phyloP scores from a whole-genome alignment of 2,329 filamentous ascomycete genomes.

The Aphanocladium album region DNA sequence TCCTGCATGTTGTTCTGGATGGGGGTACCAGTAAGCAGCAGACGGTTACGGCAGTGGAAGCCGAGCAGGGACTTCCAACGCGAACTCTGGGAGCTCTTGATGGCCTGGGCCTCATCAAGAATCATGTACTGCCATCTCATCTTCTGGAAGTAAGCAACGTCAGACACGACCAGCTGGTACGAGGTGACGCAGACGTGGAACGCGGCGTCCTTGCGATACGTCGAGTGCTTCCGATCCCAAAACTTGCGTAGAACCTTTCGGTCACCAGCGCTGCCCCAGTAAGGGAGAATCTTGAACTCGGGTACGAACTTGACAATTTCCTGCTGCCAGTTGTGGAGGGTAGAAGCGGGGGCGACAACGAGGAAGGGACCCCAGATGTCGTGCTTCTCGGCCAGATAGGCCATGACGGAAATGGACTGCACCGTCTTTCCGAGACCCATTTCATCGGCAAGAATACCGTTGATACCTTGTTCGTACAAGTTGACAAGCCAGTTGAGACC shows the following conservation, averaged over 20 bases:
- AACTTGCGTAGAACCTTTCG: constrained; percentile 96
- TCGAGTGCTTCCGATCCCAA: constrained; percentile 97
- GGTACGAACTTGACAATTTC: constrained; percentile 95
- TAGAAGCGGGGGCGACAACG: constrained; percentile 93
- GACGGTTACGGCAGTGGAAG: constrained; percentile 91
- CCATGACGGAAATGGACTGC: constrained; percentile 98
- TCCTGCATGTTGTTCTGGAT: constrained; percentile 99
- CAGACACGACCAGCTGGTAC: constrained; percentile 93
- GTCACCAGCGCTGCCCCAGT: constrained; percentile 93
- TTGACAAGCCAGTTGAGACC: constrained; percentile 99
- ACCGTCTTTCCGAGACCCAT: constrained; percentile 99
- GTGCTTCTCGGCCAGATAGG: constrained; percentile 93
- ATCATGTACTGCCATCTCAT: constrained; percentile 99
- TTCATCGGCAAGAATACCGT: constrained; percentile 96
- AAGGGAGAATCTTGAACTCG: constrained; percentile 88
- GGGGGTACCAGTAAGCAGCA: constrained; percentile 90
- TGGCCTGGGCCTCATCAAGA: constrained; percentile 94
- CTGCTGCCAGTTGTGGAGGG: constrained; percentile 98
- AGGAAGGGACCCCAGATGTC: constrained; percentile 98
- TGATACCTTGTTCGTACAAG: constrained; percentile 98
- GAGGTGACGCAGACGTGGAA: constrained; percentile 97
- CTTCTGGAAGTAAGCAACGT: constrained; percentile 97
- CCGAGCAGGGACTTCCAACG: constrained; percentile 93
- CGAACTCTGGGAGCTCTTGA: constrained; percentile 95
- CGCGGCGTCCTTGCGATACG: constrained; percentile 85